These are phyloP conservation scores for Petunia hybrid DNA, from an alignment of 305 asterid species.

Conservation along the genomic window DNA sequence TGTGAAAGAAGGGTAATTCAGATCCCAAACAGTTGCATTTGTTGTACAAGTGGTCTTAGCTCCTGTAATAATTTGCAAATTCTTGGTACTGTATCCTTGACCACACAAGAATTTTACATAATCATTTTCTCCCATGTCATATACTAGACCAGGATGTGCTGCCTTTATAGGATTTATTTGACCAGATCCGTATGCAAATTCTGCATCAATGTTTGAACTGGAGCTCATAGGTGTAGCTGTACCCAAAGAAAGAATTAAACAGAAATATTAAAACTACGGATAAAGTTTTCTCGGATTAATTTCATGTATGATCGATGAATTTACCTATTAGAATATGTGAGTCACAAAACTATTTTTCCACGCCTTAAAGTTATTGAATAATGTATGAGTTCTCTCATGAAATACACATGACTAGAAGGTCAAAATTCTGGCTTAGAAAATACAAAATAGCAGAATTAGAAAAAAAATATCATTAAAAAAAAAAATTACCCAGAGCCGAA, in stretches of 20 bases:
- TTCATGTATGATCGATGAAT: too few relatives aligned
- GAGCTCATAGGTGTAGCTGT: constrained; percentile 52
- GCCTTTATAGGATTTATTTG: constrained; percentile 68
- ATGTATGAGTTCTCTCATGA: too few relatives aligned
- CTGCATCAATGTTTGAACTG: constrained; percentile 52
- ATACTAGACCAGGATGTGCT: constrained; percentile 62
- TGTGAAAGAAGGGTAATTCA: constrained; percentile 23
- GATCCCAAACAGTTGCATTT: constrained; percentile 8
- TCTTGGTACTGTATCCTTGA: constrained; percentile 60
- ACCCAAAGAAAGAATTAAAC: neutral
- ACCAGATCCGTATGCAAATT: constrained; percentile 74
- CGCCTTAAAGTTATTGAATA: neutral
- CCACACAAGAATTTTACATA: constrained; percentile 65
- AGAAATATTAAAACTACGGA: neutral
- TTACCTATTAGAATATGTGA: too few relatives aligned
- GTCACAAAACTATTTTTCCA: too few relatives aligned
- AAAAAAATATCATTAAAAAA: too few relatives aligned
- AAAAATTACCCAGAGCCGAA: too few relatives aligned
- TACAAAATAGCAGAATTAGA: too few relatives aligned
- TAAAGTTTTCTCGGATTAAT: too few relatives aligned
- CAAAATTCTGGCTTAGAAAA: too few relatives aligned
- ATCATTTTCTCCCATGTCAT: constrained; percentile 55
- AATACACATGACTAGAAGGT: too few relatives aligned
- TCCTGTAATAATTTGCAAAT: constrained; percentile 63
- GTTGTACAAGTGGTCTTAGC: constrained; percentile 16